These are phyloP conservation scores for Globisporangium takayamanum DNA, from an alignment of 352 stramenopile species.

Conservation along the genomic window DNA sequence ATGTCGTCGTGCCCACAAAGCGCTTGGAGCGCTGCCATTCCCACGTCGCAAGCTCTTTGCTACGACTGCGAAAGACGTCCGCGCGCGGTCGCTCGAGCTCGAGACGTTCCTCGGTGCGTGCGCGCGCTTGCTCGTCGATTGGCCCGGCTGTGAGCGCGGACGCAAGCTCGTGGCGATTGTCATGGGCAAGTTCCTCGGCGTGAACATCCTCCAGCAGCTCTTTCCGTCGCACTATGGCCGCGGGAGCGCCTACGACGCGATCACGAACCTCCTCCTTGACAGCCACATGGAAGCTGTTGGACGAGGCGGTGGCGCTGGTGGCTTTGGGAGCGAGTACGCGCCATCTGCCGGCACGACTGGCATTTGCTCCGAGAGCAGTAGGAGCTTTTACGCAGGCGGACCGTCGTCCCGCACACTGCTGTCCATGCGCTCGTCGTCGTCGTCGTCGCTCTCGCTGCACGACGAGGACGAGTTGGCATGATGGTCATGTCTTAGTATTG, in stretches of 20 bases:
- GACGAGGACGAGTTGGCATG: slow-evolving; percentile 4
- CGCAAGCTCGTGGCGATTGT: slow-evolving; percentile 29
- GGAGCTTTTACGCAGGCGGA: not conserved
- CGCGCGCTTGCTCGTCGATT: slow-evolving; percentile 27
- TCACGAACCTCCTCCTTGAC: not conserved
- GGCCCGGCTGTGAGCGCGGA: slow-evolving; percentile 44
- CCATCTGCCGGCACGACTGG: slow-evolving; percentile 4
- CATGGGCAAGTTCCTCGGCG: slow-evolving; percentile 47
- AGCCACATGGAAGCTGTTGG: slow-evolving; percentile 3
- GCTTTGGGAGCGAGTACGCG: slow-evolving; percentile 4
- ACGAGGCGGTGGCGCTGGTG: not conserved
- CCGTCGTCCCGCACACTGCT: slow-evolving; percentile 5
- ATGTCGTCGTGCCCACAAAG: slow-evolving; percentile 29
- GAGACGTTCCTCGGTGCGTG: slow-evolving; percentile 44
- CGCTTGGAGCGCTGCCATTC: slow-evolving; percentile 38
- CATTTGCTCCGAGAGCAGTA: slow-evolving; percentile 10
- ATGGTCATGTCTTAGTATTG: not conserved
- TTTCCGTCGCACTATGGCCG: slow-evolving; percentile 8
- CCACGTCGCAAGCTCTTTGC: slow-evolving; percentile 45
- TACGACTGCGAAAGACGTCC: slow-evolving; percentile 35
- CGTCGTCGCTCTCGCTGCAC: slow-evolving; percentile 14
- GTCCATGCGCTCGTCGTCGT: slow-evolving; percentile 6
- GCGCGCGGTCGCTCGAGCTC: slow-evolving; percentile 38
- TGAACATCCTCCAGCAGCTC: slow-evolving; percentile 31
- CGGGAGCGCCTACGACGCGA: not conserved